These are phyloP conservation scores for Polyplosphaeria fusca DNA, from an alignment of 495 filamentous ascomycete genomes.

Conservation along the genomic window DNA sequence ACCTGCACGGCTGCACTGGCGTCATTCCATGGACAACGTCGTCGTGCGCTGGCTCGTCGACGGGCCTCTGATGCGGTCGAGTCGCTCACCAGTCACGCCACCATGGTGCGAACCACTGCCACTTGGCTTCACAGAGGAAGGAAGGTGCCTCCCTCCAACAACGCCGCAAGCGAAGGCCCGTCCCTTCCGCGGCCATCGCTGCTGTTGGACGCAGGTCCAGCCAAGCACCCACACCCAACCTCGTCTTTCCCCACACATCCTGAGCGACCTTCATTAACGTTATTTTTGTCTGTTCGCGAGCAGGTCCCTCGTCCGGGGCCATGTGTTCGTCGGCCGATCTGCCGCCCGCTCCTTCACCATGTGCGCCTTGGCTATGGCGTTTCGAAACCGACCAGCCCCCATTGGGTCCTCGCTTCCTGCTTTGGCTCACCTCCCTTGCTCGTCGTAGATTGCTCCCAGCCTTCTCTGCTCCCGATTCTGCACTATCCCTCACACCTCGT, in stretches of 20 bases:
- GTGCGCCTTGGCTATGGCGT: too few relatives aligned
- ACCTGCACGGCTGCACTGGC: too few relatives aligned
- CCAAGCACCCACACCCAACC: background rate
- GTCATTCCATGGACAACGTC: too few relatives aligned
- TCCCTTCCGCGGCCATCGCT: slow-evolving; percentile 10
- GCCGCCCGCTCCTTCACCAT: too few relatives aligned
- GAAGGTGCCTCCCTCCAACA: background rate
- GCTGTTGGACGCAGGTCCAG: background rate
- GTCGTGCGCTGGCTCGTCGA: background rate
- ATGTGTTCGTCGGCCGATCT: slow-evolving; percentile 4
- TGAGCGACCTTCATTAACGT: too few relatives aligned
- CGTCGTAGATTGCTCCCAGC: slow-evolving; percentile 15
- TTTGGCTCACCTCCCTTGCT: slow-evolving; percentile 1
- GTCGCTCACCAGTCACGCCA: background rate
- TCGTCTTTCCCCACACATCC: too few relatives aligned
- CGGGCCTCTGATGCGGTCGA: background rate
- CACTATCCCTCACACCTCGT: slow-evolving; percentile 14
- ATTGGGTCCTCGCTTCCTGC: slow-evolving; percentile 19
- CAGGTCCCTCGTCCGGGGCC: background rate
- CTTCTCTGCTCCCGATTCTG: background rate
- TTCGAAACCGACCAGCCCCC: slow-evolving; percentile 29
- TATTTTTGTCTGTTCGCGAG: background rate
- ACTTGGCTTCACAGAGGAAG: background rate
- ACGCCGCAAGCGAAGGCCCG: slow-evolving; percentile 10
- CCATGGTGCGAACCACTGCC: background rate